Conservation (phyloP, 345 rosid species). For the Hibiscus trionum region DNA sequence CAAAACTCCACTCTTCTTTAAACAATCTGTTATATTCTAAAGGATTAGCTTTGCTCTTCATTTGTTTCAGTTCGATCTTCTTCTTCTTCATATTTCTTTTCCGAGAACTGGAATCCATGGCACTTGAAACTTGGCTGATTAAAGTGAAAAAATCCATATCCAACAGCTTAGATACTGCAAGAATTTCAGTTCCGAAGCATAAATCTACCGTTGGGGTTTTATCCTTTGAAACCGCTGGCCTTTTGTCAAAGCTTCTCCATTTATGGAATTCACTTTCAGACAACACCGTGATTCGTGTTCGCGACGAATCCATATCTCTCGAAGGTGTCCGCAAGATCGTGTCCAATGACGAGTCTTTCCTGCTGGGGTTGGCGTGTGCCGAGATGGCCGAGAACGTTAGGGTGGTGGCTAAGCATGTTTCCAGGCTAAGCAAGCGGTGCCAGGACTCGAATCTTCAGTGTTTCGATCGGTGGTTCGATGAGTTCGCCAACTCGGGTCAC, state of each 20-base stretch:
- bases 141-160: constrained; percentile 64
- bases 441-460: constrained; percentile 33
- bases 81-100: constrained; percentile 5
- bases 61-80: constrained; percentile 9
- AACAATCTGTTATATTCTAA: too few relatives aligned
- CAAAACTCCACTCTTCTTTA: constrained; percentile 5
- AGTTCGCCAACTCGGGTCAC: constrained; percentile 59
- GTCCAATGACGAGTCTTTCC: constrained; percentile 72
- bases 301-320: constrained; percentile 56
- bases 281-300: constrained; percentile 48
- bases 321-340: constrained; percentile 83
- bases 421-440: constrained; percentile 55
- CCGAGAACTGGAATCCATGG: constrained; percentile 32
- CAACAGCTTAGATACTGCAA: constrained; percentile 39
- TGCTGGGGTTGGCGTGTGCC: constrained; percentile 76
- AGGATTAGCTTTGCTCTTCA: neutral
- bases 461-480: constrained; percentile 47
- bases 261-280: constrained; percentile 73
- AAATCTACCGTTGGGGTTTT: constrained; percentile 49
- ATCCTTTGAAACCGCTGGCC: constrained; percentile 66
- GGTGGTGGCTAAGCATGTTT: constrained; percentile 41
- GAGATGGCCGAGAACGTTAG: constrained; percentile 65
- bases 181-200: constrained; percentile 19
- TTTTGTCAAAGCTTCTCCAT: constrained; percentile 84
- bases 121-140: constrained; percentile 80